Base-by-base conservation (phyloP, 2,329 filamentous ascomycete genomes). In the Trichoderma cornu-damae region DNA sequence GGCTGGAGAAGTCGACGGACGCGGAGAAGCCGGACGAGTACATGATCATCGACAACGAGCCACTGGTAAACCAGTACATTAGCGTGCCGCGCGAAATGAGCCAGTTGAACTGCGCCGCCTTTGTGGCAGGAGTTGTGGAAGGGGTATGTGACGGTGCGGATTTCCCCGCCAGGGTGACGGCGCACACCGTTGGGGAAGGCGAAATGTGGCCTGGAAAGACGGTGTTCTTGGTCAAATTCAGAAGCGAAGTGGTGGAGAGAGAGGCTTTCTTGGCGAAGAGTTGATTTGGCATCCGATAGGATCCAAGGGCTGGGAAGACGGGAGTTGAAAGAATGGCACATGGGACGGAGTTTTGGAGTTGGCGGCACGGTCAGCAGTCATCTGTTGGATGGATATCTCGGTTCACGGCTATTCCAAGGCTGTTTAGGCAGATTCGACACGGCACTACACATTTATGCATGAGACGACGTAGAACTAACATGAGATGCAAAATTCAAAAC, bases 41-140 rank as follows among this genome's bases (percentile, higher is more conserved):
- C 79, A 97, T 99, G 93, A 94, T 99, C 66, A 90, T 92, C 66
- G 94, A 99, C 75, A 97, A 99, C 74, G 94, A 97, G 71, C 94
- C 94, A 20, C 80, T 97, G 50, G 93, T 97, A 37, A 97, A 96
- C 73, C 87, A 88, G 61, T 97, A 94, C 75, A 88, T 99, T 69
- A 90, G 86, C 66, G 88, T 97, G 53, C 94, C 94, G 14, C 88
- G 88, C 68, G 94, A 99, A 75, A 96, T 99, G 89, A 91, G 83
- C 73, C 89, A 94, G 81, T 80, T 99, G 68, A 97, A 96, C 72
- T 96, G 93, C 73, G 94, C 93, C 16, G 94, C 94, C 8, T 99
- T 89, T 69, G 91, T 96, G 18, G 94, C 94, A 1, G 94, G 94
- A 16, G 88, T 99, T 61, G 86, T 99, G 57, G 94, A 99, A 79